A percentile compares a stretch with the other conserved stretches of the same genome.
Conservation (phyloP, 2,329 filamentous ascomycete genomes). For the Leptographium lundbergii region DNA sequence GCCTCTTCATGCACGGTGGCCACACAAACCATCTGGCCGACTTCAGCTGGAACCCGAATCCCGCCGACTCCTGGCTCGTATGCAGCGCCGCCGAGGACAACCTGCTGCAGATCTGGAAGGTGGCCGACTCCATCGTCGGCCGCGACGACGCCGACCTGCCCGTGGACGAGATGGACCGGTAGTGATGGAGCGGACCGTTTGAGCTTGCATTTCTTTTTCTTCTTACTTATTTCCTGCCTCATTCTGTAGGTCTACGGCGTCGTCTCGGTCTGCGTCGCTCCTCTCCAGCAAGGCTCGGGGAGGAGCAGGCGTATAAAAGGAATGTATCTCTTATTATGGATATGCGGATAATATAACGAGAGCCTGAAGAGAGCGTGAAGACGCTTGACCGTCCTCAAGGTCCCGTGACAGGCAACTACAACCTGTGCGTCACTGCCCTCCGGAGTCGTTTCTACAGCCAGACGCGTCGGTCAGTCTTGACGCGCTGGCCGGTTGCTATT, state of each 20-base stretch:
- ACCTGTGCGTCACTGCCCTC: neutral
- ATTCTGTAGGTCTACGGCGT: neutral
- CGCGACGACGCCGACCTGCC: constrained; percentile 65
- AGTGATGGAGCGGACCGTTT: constrained; percentile 12
- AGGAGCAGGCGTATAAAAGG: neutral
- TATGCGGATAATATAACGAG: neutral
- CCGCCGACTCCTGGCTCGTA: constrained; percentile 91
- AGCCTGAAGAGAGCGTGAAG: neutral
- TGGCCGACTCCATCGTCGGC: constrained; percentile 68
- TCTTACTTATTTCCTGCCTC: neutral
- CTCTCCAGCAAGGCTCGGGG: neutral
- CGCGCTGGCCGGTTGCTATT: neutral
- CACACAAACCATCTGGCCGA: constrained; percentile 95
- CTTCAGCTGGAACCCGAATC: constrained; percentile 94
- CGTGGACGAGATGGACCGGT: constrained; percentile 63
- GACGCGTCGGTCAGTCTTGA: neutral
- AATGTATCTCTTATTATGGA: neutral
- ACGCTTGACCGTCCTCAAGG: too few relatives aligned
- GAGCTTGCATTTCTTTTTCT: neutral
- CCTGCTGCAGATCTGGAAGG: constrained; percentile 87
- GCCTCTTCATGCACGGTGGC: constrained; percentile 95
- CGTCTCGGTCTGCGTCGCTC: neutral
- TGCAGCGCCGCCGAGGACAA: constrained; percentile 96
- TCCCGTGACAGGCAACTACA: neutral
- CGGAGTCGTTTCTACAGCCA: neutral